Evolutionary conservation across 306 rosid genomes (phyloP), one percentile per base, ranked within the genome.

Genomic region (Chamaecrista fasciculata): DNA sequence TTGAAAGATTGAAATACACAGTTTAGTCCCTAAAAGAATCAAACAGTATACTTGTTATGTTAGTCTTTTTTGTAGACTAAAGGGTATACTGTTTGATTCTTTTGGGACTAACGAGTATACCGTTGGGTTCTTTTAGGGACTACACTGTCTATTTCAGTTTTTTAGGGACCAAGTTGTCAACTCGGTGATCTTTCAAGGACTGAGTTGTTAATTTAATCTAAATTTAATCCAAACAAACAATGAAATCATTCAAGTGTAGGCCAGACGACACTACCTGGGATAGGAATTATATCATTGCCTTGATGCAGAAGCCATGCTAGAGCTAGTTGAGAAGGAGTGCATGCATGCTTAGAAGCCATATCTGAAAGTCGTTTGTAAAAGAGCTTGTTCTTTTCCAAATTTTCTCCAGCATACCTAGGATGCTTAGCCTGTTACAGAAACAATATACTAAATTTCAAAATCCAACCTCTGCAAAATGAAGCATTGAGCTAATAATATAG

Each of bases 271-370:
- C 62, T 83, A 89, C 91, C 96, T 16, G 96, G 96, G 52, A 89
- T 85, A 31, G 93, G 89, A 77, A 89, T 23, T 73, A 87, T 79
- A 56, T 85, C 82, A 31, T 77, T 80, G 62, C 85, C 89, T 75
- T 83, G 96, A 71, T 83, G 86, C 20, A 89, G 82, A 78, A 87
- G 83, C 93, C 93, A 87, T 18, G 96, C 85, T 61, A 89, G 68
- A 67, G 89, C 93, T 69, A 89, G 63, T 66, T 89, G 89, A 55
- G 93, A 79, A 72, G 87, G 87, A 62, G 83, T 55, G 71, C 89
- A 85, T 23, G 72, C 78, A 78, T 81, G 83, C 61, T 79, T 83
- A 23, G 75, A 74, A 73, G 91, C 87, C 79, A 79, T 61, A 18
- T 48, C 74, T 69, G 81, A 78, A 59, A 87, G 65, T 49, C 83